Base-by-base conservation (phyloP, 305 asterid genomes). In the Stenogyne calaminthoides region DNA sequence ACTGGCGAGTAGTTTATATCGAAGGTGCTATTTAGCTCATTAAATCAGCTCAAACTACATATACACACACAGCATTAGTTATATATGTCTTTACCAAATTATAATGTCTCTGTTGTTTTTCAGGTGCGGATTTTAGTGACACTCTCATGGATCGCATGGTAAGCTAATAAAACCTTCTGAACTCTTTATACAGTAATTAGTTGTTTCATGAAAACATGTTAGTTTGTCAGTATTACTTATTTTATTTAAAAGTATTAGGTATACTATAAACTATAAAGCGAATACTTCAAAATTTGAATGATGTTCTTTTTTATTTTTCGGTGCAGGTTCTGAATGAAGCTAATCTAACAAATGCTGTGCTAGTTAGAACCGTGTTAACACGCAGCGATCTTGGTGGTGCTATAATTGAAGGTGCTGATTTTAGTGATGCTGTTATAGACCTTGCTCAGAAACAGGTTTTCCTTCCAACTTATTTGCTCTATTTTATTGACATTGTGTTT, bases 91-190 rank as follows among this genome's bases (percentile, higher is more conserved):
- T 73, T 67, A 57, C 55, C 32, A n/a, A n/a, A 51, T 54, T 16
- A 74, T 42, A 65, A 44, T 73, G 6, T 0, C 44, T 29, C 37
- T 40, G 54, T 42, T 3, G 27, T 76, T 73, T 66, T 47, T 34
- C 86, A 93, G 97, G 98, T 46, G 98, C 98, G 0, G 98, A 93
- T 83, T 77, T 93, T 81, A 93, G 96, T 27, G 97, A 93, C 79
- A 91, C 98, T 3, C 86, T 91, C 74, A 91, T 91, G 97, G 98
- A 93, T 76, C 97, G 97, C 44, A 93, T 93, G 98, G 96, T 93
- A 79, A 77, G 88, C 67, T 73, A 70, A 63, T 55, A 56, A 37
- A 56, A 59, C 57, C 64, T 46, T 72, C 59, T 42, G n/a, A 32
- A n/a, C 27, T 60, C 12, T 14, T 14, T 72, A 34, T 49, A 16